Percentiles rank a stretch among this genome's conserved stretches.
phyloP scores from a whole-genome alignment of 2,329 filamentous ascomycete species.

The Myriosclerotinia duriaeana region DNA sequence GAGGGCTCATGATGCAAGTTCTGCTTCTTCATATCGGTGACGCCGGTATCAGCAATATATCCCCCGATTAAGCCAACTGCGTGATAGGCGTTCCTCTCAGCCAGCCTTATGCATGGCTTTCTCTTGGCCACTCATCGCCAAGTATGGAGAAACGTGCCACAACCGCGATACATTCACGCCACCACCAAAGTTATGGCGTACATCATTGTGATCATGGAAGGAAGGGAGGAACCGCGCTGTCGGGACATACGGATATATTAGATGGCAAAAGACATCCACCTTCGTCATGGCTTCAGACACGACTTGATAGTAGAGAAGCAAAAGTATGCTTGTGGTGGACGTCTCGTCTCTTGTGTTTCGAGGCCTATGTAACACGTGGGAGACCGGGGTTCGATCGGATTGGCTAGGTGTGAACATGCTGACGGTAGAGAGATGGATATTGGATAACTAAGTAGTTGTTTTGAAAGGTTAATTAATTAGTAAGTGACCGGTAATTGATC shows the following conservation, averaged over 20 bases:
- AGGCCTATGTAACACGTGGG: slow-evolving; percentile 6
- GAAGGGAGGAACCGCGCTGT: background rate
- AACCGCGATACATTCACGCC: background rate
- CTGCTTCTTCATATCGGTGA: slow-evolving; percentile 4
- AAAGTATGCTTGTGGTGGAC: slow-evolving; percentile 2
- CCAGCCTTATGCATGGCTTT: slow-evolving; percentile 5
- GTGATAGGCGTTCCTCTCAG: background rate
- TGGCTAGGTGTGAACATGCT: background rate
- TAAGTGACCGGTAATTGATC: background rate
- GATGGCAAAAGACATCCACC: background rate
- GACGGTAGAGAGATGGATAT: background rate
- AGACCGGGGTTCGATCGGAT: background rate
- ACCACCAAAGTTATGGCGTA: slow-evolving; percentile 10
- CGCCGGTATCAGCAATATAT: background rate
- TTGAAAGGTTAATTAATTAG: too few relatives aligned
- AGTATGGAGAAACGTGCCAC: slow-evolving; percentile 24
- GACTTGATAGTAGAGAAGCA: background rate
- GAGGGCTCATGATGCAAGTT: background rate
- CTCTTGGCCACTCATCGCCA: slow-evolving; percentile 24
- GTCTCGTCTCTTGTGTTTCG: slow-evolving; percentile 2
- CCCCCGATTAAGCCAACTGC: background rate
- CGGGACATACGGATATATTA: background rate
- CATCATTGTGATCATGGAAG: background rate
- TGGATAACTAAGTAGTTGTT: background rate
- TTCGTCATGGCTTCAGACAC: background rate